Evolutionary conservation across 2,329 filamentous ascomycete genomes (phyloP), one percentile per base, ranked within the genome.

Genomic region (Ophiostoma sp.): DNA sequence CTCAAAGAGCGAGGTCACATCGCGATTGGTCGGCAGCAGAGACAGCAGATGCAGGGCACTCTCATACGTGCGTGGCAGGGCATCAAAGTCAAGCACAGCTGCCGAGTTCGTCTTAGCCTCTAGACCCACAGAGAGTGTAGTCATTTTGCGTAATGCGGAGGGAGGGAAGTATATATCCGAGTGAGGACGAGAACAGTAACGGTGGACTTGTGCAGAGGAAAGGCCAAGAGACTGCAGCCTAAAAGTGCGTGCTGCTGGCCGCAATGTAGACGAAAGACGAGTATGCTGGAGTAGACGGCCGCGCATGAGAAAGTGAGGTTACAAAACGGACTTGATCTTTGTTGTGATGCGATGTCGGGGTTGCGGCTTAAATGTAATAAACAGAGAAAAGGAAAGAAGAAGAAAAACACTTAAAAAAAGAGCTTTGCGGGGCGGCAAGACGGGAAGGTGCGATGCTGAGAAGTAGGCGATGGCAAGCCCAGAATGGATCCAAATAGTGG

Each of bases 21-120:
- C 85, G 75, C 89, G 90, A 78, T 97, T 97, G 70, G 90, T 90
- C 76, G 94, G 90, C 69, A 97, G 84, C 67, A 87, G 87, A 74
- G 92, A 90, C 74, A 97, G 87, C 70, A 89, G 88, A 69, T 84
- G 79, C 54, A 97, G 87, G 52, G 93, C 93, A 74, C 88, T 87
- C 80, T 89, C 79, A 74, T 87, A 87, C 31, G 79, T 80, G 72
- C 79, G 82, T 7, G 75, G 76, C 73, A 78, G 74, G 8, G 70
- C 71, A 41, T 74, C 69, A 72, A 74, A 74, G 68, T 68, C 67
- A 15, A 70, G 31, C 44, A 74, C 4, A 72, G 71, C 0, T 76
- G 73, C 27, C 3, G 41, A 31, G n/a, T 8, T 23, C 4, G 31
- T 67, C 39, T 67, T 71, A 20, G 62, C 35, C 35, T 39, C 41